phyloP scores from a whole-genome alignment of 2,329 filamentous ascomycete genomes.

The Aspergillus chevalieri region DNA sequence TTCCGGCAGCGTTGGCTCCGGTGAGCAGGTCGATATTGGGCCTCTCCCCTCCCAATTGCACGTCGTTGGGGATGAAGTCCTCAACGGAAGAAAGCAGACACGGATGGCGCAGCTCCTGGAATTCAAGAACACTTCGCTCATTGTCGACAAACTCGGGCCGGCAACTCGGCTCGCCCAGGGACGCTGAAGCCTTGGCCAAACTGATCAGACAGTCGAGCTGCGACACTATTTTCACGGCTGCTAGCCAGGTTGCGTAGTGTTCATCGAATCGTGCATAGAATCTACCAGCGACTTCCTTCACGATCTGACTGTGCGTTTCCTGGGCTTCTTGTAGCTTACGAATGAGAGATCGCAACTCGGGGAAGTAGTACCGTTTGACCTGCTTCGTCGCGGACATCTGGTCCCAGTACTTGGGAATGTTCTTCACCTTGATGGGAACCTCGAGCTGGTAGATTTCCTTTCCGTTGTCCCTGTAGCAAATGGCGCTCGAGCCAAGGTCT shows the following conservation, averaged over 20 bases:
- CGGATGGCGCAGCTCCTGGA: slow-evolving; percentile 85
- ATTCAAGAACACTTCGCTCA: slow-evolving; percentile 81
- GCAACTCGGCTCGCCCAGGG: slow-evolving; percentile 79
- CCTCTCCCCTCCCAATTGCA: slow-evolving; percentile 72
- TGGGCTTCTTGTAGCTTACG: slow-evolving; percentile 87
- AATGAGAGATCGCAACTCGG: slow-evolving; percentile 73
- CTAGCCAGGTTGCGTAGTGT: slow-evolving; percentile 78
- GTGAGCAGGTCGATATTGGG: slow-evolving; percentile 88
- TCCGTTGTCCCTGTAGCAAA: slow-evolving; percentile 77
- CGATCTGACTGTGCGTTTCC: slow-evolving; percentile 85
- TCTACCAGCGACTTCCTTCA: slow-evolving; percentile 74
- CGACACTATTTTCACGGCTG: slow-evolving; percentile 80
- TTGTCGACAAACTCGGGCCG: slow-evolving; percentile 81
- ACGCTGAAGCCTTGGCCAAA: slow-evolving; percentile 78
- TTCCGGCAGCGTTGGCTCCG: slow-evolving; percentile 93
- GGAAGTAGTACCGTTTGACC: slow-evolving; percentile 91
- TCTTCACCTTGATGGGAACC: slow-evolving; percentile 75
- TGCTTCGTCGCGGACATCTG: slow-evolving; percentile 92
- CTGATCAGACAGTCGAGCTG: slow-evolving; percentile 94
- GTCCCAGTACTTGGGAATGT: slow-evolving; percentile 76
- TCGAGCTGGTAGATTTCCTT: slow-evolving; percentile 98
- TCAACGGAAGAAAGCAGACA: slow-evolving; percentile 85
- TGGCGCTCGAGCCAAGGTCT: slow-evolving; percentile 65
- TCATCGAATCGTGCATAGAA: slow-evolving; percentile 86
- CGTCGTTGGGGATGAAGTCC: slow-evolving; percentile 95